Conservation (phyloP, 1,284 basidiomycete genomes). For the Dichomitus squalens region DNA sequence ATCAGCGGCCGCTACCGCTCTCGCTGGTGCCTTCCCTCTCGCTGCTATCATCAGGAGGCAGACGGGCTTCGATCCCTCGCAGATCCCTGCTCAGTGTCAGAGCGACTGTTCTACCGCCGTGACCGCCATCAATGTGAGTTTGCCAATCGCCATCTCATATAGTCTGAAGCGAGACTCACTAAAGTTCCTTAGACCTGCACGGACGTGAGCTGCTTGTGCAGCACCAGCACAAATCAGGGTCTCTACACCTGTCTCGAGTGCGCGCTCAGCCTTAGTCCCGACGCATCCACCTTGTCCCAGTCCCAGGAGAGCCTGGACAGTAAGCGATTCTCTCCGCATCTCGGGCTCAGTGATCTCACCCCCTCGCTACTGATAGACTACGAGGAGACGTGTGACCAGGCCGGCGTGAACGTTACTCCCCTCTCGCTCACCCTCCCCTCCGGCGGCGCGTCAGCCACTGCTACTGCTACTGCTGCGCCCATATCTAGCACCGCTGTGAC, state of each 20-base stretch:
- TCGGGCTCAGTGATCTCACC: no score
- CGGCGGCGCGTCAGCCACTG: background rate
- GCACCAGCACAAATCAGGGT: slow-evolving; percentile 7
- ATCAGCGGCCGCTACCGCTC: slow-evolving; percentile 11
- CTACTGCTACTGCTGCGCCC: background rate
- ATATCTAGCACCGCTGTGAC: background rate
- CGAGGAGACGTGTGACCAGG: slow-evolving; percentile 5
- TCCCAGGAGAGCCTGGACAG: slow-evolving; percentile 14
- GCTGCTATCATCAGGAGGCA: slow-evolving; percentile 12
- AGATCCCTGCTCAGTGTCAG: slow-evolving; percentile 21
- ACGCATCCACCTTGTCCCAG: slow-evolving; percentile 1
- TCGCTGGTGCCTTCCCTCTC: slow-evolving; percentile 6
- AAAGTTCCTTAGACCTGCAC: slow-evolving; percentile 2
- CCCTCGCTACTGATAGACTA: slow-evolving; percentile 2
- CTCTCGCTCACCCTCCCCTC: slow-evolving; percentile 14
- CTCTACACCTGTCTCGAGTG: slow-evolving; percentile 24
- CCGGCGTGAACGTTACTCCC: background rate
- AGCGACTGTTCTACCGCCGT: slow-evolving; percentile 6
- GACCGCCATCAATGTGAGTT: slow-evolving; percentile 15
- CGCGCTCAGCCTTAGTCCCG: slow-evolving; percentile 11
- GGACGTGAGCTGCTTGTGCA: slow-evolving; percentile 21
- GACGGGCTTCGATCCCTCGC: slow-evolving; percentile 11
- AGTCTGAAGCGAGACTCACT: background rate
- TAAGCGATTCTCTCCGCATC: background rate
- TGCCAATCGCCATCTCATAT: background rate